Conservation (phyloP, 495 filamentous ascomycete species). For the Podospora conica region DNA sequence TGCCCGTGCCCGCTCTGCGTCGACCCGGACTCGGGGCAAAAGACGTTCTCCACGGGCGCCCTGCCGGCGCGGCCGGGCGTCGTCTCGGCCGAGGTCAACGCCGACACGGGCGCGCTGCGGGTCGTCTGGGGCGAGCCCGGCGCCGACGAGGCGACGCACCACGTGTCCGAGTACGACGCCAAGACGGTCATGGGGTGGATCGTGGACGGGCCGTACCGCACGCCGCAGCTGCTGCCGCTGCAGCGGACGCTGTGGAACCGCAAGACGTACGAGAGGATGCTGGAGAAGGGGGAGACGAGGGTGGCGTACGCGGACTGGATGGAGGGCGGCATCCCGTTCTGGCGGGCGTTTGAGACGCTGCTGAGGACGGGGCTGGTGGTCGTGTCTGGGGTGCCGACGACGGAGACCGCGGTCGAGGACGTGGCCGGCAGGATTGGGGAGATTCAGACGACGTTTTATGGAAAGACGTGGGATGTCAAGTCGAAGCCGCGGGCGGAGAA, state of each 20-base stretch:
- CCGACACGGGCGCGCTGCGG: slow-evolving; percentile 37
- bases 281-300: slow-evolving; percentile 23
- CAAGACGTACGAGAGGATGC: slow-evolving; percentile 32
- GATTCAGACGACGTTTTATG: slow-evolving; percentile 80
- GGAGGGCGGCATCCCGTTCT: slow-evolving; percentile 43
- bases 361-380: slow-evolving; percentile 63
- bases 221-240: slow-evolving; percentile 12
- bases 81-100: slow-evolving; percentile 20
- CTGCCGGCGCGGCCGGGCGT: slow-evolving; percentile 53
- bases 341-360: slow-evolving; percentile 48
- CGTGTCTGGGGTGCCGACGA: slow-evolving; percentile 59
- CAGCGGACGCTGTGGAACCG: slow-evolving; percentile 20
- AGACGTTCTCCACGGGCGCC: slow-evolving; percentile 67
- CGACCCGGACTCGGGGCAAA: slow-evolving; percentile 74
- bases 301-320: slow-evolving; percentile 68
- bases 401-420: slow-evolving; percentile 55
- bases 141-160: slow-evolving; percentile 15
- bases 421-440: slow-evolving; percentile 68
- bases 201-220: not conserved
- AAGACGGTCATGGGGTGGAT: slow-evolving; percentile 11
- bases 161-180: slow-evolving; percentile 13
- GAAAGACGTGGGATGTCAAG: slow-evolving; percentile 80
- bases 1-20: slow-evolving; percentile 69
- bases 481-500: slow-evolving; percentile 74
- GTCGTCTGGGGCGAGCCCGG: slow-evolving; percentile 57